Base-by-base conservation (phyloP, 163 green algal genomes). In the Chlamydomonas reinhardtii region DNA sequence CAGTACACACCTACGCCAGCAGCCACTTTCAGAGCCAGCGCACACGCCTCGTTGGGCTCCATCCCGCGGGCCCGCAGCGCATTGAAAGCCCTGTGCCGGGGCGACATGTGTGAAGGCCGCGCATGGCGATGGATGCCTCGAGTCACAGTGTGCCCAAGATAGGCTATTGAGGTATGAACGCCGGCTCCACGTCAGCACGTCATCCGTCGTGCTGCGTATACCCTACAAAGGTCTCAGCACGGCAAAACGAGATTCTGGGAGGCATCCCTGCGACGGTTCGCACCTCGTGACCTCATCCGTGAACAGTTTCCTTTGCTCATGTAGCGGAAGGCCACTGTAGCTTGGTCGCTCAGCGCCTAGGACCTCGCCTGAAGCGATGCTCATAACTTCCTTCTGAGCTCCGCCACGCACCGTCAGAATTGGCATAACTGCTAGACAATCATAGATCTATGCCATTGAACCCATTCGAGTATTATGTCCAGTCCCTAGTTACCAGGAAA, bases 1-100 rank as follows among this genome's bases (percentile, higher is more conserved):
- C n/a, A n/a, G n/a, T n/a, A 74, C 88, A 0, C 43, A 92, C 88
- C 88, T 71, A 92, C 74, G n/a, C 88, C 88, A 19, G 88, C 79
- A 29, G 88, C 88, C 17, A 92, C 48, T 34, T 86, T 86, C 11
- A 92, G 84, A 0, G 88, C 78, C 20, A 88, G 31, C 0, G 88
- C 84, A 5, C 25, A 61, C 1, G 88, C 88, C 65, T 92, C 75
- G 43, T 88, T 92, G 25, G 88, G 61, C 27, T 92, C 88, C 88
- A 92, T 90, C 39, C 78, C 81, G 15, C 78, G 69, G 0, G 22
- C 14, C 17, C 68, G 75, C 24, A 92, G 75, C 14, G 29, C 34
- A 62, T 71, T 62, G 39, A 87, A 87, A 37, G 82, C 82, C 27
- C 72, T 81, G 61, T 27, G 76, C 69, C 59, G 2, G 14, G 29